Evolutionary conservation across 768 basidiomycete genomes (phyloP), one percentile per base, ranked within the genome.

Genomic region (Gyrodon lividus): DNA sequence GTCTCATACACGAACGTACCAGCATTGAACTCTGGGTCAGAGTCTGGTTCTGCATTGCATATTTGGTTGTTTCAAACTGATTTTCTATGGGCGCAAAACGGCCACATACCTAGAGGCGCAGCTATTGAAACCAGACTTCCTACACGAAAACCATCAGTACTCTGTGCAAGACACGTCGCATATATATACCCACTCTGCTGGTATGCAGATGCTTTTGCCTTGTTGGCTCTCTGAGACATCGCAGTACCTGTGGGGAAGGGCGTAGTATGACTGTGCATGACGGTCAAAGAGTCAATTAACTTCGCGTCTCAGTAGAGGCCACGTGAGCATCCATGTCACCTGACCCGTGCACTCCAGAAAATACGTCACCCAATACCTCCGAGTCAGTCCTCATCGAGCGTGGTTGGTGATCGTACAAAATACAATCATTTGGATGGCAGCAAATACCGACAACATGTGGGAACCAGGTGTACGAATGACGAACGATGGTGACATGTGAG

Each of bases 21-120:
- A 0, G 64, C 38, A 34, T 64, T 72, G 12, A 70, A 70, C 44
- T 70, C 69, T 12, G 69, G 69, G 35, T 70, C 69, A 0, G 69
- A 70, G 43, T 70, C 69, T 0, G 51, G 55, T 26, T 72, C 69
- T 70, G 42, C 19, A 33, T 26, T 10, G 28, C 26, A 17, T n/a
- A 33, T 17, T 33, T 43, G 12, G 49, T 14, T 6, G 1, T 8
- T 13, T 9, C 28, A 35, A 16, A 16, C 10, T 20, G 6, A 23
- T 24, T 39, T 34, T 42, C 23, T 13, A 46, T 23, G 17, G 17
- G 12, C 10, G 42, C 46, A 5, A 26, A 45, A 30, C 31, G 14
- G n/a, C 7, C 16, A 43, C 42, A 4, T 57, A 69, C 74, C 72
- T 60, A 71, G 57, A 31, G 74, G 74, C 2, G 70, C 70, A 5